phyloP scores from a whole-genome alignment of 805 yeast genomes.

The Osmozyma mogii region DNA sequence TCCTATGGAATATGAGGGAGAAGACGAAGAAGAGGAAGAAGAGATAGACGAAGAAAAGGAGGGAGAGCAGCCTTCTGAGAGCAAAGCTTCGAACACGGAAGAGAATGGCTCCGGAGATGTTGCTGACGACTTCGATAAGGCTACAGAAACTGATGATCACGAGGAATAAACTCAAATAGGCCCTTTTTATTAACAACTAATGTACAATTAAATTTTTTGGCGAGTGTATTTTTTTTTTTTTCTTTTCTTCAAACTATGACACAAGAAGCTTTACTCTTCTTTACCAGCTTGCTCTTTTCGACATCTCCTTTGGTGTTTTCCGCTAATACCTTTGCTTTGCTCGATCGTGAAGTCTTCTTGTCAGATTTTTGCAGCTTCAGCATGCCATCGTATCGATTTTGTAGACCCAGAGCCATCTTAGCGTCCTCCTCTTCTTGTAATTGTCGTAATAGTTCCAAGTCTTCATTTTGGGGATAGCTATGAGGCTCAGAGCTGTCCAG shows the following conservation, averaged over 20 bases:
- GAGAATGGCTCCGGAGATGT: constrained; percentile 16
- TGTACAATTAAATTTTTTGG: not conserved
- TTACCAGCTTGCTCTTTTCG: not conserved
- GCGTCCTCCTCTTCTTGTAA: constrained; percentile 55
- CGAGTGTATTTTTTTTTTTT: constrained; percentile 1
- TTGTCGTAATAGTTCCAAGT: constrained; percentile 10
- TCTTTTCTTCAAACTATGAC: constrained; percentile 15
- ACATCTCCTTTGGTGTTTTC: not conserved
- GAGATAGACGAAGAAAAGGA: constrained; percentile 16
- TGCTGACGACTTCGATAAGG: constrained; percentile 8
- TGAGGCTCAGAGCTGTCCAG: no score
- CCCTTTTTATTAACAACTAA: not conserved
- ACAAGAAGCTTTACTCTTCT: no score
- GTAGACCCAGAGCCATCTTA: constrained; percentile 39
- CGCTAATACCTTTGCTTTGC: not conserved
- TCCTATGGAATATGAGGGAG: constrained; percentile 70
- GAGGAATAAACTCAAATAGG: constrained; percentile 2
- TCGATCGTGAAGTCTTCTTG: not conserved
- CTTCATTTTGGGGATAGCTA: no score
- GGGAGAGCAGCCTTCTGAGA: not conserved
- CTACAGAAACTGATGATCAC: constrained; percentile 16
- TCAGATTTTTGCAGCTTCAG: not conserved
- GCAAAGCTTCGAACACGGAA: not conserved
- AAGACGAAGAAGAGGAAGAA: constrained; percentile 43
- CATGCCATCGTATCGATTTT: no score